Evolutionary conservation across 2,329 filamentous ascomycete genomes (phyloP).

Genomic region (Ascochyta clinopodiicola): DNA sequence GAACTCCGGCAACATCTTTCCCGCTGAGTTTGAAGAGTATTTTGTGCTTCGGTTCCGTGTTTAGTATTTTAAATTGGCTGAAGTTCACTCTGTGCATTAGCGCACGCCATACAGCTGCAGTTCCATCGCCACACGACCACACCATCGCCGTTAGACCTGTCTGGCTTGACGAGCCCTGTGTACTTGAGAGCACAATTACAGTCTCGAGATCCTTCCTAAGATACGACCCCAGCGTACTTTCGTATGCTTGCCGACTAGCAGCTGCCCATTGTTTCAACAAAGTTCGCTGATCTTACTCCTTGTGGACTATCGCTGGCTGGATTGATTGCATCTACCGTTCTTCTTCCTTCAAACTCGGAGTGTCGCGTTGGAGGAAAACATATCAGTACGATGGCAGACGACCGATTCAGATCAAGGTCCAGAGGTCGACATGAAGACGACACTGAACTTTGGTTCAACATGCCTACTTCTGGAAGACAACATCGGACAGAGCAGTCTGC

Average conservation of each 20-base stretch:
- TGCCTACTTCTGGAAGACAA: constrained; percentile 27
- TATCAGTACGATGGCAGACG: constrained; percentile 29
- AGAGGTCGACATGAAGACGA: constrained; percentile 25
- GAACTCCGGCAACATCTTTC: constrained; percentile 15
- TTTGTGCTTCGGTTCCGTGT: constrained; percentile 20
- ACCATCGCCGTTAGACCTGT: constrained; percentile 28
- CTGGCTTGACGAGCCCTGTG: constrained; percentile 30
- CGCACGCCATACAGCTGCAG: constrained; percentile 37
- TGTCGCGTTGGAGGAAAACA: neutral
- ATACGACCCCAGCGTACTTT: constrained; percentile 30
- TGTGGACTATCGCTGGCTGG: constrained; percentile 29
- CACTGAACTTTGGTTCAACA: constrained; percentile 42
- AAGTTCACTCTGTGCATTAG: constrained; percentile 40
- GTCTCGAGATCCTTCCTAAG: constrained; percentile 31
- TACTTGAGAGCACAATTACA: constrained; percentile 28
- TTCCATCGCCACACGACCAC: constrained; percentile 32
- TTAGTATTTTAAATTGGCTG: constrained; percentile 34
- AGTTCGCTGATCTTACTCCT: constrained; percentile 31
- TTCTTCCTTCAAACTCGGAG: neutral
- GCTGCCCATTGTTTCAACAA: constrained; percentile 38
- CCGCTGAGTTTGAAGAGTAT: constrained; percentile 3
- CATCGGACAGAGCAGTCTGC: constrained; percentile 31
- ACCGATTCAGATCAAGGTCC: constrained; percentile 18
- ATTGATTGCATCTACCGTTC: constrained; percentile 5
- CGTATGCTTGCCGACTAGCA: constrained; percentile 41